phyloP scores from a whole-genome alignment of 176 grass and related monocot genomes.

The Puccinellia tenuiflora region DNA sequence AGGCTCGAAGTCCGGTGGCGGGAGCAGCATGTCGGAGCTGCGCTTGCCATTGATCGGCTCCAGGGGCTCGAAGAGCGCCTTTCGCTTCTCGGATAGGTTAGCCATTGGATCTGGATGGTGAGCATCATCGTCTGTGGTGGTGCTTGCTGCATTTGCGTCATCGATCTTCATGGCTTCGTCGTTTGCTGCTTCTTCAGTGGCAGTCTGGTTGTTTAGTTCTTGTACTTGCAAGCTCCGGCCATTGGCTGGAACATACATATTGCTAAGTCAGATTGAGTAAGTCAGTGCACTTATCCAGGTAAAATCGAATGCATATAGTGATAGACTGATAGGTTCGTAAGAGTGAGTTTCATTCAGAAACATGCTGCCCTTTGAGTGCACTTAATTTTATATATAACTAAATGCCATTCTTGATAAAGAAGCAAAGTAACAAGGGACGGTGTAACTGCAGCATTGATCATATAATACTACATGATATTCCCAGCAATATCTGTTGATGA shows the following conservation, averaged over 20 bases:
- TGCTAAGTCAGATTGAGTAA: conserved; percentile 32
- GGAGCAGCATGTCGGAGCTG: conserved; percentile 59
- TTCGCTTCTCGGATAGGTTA: conserved; percentile 69
- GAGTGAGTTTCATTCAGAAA: background rate
- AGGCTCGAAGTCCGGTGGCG: conserved; percentile 91
- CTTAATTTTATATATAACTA: background rate
- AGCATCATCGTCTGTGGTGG: conserved; percentile 5
- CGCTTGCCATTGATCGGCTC: conserved; percentile 50
- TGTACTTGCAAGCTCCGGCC: conserved; percentile 51
- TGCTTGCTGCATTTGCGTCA: conserved; percentile 4
- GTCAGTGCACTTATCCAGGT: conserved; percentile 10
- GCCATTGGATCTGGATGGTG: conserved; percentile 36
- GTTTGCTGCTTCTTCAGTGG: background rate
- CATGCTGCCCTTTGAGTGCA: background rate
- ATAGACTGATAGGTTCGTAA: background rate
- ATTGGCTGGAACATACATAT: conserved; percentile 48
- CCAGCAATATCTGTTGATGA: background rate
- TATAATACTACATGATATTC: background rate
- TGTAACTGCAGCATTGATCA: background rate
- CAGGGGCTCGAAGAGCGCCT: conserved; percentile 80
- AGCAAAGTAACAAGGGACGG: conserved; percentile 3
- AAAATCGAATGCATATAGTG: conserved; percentile 28
- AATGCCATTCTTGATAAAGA: conserved; percentile 11
- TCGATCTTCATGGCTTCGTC: conserved; percentile 32
- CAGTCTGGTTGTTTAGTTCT: conserved; percentile 24